phyloP scores from a whole-genome alignment of 2,329 filamentous ascomycete species.

The Juglanconis sp. region DNA sequence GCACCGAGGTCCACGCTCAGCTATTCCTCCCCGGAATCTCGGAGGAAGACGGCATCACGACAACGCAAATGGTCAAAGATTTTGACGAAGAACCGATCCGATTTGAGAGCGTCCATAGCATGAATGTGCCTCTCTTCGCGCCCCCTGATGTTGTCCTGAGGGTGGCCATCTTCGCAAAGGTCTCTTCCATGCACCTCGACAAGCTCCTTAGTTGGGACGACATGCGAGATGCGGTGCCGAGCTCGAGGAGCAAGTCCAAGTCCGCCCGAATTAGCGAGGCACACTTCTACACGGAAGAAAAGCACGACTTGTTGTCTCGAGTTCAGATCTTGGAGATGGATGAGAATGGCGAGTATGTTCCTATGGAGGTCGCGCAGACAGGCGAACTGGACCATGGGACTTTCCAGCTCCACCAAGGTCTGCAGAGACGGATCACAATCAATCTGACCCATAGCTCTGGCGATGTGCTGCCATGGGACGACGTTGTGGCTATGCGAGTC shows the following conservation, averaged over 20 bases:
- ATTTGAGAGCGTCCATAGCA: constrained; percentile 97
- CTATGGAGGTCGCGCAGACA: constrained; percentile 87
- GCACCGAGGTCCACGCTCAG: constrained; percentile 91
- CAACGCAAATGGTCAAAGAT: constrained; percentile 87
- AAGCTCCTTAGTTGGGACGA: constrained; percentile 98
- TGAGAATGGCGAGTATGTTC: constrained; percentile 85
- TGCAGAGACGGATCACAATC: constrained; percentile 84
- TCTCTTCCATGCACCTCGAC: constrained; percentile 91
- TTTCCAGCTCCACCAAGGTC: constrained; percentile 91
- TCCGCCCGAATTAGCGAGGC: constrained; percentile 78
- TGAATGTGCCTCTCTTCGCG: constrained; percentile 83
- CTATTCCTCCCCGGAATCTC: constrained; percentile 92
- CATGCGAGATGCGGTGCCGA: constrained; percentile 76
- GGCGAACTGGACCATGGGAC: constrained; percentile 82
- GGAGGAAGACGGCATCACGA: constrained; percentile 87
- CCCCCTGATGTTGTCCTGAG: constrained; percentile 73
- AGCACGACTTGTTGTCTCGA: constrained; percentile 86
- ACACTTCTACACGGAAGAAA: constrained; percentile 89
- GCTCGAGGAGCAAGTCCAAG: constrained; percentile 52
- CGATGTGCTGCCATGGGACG: constrained; percentile 83
- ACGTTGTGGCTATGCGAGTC: constrained; percentile 72
- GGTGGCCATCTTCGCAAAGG: constrained; percentile 86
- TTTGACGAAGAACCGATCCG: constrained; percentile 91
- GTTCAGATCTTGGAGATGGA: constrained; percentile 88
- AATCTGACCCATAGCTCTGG: constrained; percentile 90